These are phyloP conservation scores for Brachypodium distachyon DNA, from an alignment of 202 grass and related monocot species.

Conservation along the genomic window DNA sequence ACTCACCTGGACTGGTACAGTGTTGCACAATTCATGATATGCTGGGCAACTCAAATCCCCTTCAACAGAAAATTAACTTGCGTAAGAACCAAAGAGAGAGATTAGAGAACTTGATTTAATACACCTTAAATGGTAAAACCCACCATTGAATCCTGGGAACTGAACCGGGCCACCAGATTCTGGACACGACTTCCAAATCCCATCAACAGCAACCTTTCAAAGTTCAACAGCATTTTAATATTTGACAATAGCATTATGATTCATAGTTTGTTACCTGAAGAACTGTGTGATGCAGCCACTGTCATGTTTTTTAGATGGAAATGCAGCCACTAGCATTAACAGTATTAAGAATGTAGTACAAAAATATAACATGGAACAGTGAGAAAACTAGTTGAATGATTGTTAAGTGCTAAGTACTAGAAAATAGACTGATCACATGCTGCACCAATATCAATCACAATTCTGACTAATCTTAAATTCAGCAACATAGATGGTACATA, in stretches of 20 bases:
- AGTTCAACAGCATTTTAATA: neutral
- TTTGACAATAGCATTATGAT: neutral
- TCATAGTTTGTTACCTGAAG: neutral
- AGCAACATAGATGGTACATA: too few species aligned
- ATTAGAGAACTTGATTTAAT: neutral
- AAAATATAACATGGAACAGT: neutral
- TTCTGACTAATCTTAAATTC: too few species aligned
- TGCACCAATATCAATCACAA: neutral
- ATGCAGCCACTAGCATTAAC: neutral
- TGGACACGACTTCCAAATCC: conserved; percentile 88
- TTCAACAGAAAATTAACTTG: conserved; percentile 38
- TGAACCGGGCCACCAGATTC: conserved; percentile 81
- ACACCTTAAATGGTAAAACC: conserved; percentile 14
- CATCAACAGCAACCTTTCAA: conserved; percentile 89
- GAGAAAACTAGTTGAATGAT: neutral
- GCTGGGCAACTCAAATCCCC: conserved; percentile 95
- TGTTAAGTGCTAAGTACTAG: neutral
- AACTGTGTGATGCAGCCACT: neutral
- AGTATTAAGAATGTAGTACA: neutral
- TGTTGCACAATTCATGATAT: conserved; percentile 81
- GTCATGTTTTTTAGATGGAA: too few species aligned
- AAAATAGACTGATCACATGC: neutral
- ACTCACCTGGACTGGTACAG: conserved; percentile 31
- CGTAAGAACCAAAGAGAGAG: conserved; percentile 19
- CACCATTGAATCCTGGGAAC: conserved; percentile 95